phyloP scores from a whole-genome alignment of 345 rosid genomes.

The Brassica juncea region DNA sequence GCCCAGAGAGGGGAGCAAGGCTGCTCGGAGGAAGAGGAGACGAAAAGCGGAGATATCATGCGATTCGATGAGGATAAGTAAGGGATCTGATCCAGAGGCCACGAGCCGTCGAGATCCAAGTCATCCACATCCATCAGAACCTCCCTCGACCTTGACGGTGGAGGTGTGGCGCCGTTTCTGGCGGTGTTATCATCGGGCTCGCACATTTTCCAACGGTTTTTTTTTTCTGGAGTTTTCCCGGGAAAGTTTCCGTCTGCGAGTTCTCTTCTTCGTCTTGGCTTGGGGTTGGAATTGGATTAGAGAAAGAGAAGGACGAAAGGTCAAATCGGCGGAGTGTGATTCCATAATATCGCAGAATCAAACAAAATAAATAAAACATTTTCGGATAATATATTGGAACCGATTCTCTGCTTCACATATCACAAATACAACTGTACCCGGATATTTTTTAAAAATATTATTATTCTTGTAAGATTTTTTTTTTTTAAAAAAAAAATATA shows the following conservation, averaged over 20 bases:
- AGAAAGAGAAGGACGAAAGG: constrained; percentile 29
- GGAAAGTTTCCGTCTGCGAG: constrained; percentile 30
- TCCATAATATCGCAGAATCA: constrained; percentile 43
- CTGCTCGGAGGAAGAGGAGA: constrained; percentile 53
- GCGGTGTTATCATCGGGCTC: constrained; percentile 46
- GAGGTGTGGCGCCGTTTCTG: constrained; percentile 34
- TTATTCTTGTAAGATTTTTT: constrained; percentile 1
- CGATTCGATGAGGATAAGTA: constrained; percentile 48
- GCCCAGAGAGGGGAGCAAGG: constrained; percentile 93
- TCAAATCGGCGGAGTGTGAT: constrained; percentile 40
- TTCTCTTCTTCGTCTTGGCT: background rate
- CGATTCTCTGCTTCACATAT: constrained; percentile 42
- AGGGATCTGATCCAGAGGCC: constrained; percentile 79
- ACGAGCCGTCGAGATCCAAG: constrained; percentile 64
- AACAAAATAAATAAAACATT: constrained; percentile 22
- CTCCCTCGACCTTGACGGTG: constrained; percentile 45
- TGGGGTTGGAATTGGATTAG: constrained; percentile 16
- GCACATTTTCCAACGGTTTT: constrained; percentile 41
- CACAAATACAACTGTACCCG: constrained; percentile 32
- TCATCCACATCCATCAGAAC: constrained; percentile 64
- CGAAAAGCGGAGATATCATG: constrained; percentile 54
- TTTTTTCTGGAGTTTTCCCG: constrained; percentile 34
- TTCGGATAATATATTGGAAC: constrained; percentile 39
- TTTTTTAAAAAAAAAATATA: background rate
- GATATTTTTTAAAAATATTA: background rate